These are phyloP conservation scores for Colletotrichum ledebouriae DNA, from an alignment of 2,329 filamentous ascomycete species.

Conservation along the genomic window DNA sequence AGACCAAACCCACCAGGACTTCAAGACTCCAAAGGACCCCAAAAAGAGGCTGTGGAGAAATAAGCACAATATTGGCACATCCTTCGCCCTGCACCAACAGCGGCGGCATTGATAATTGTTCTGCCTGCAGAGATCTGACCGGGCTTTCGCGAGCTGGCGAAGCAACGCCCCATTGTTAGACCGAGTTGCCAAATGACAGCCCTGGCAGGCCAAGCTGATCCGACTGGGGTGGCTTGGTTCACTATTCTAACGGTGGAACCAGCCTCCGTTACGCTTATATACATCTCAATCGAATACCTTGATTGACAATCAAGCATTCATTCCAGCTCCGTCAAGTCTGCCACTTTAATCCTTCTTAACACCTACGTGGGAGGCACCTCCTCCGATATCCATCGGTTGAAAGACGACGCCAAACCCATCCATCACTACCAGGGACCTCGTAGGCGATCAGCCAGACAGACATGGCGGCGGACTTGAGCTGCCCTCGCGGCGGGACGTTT, in stretches of 20 bases:
- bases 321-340: constrained; percentile 8
- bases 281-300: constrained; percentile 15
- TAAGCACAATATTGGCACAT: constrained; percentile 26
- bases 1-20: too few species aligned
- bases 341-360: neutral
- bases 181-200: constrained; percentile 19
- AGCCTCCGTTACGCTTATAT: constrained; percentile 16
- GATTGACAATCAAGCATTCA: constrained; percentile 9
- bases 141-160: constrained; percentile 1
- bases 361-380: neutral
- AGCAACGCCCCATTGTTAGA: constrained; percentile 12
- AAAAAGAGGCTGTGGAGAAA: constrained; percentile 30
- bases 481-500: constrained; percentile 51
- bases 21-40: neutral
- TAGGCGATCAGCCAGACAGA: neutral
- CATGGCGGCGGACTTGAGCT: constrained; percentile 47
- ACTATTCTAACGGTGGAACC: constrained; percentile 6
- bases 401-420: neutral
- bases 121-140: constrained; percentile 26
- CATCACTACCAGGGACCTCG: neutral
- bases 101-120: constrained; percentile 11
- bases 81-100: constrained; percentile 14
- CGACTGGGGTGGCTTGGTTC: constrained; percentile 16
- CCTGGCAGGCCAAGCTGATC: constrained; percentile 19
- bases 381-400: neutral